A percentile compares a stretch with the other conserved stretches of the same genome.
phyloP scores from a whole-genome alignment of 2,329 filamentous ascomycete genomes.

The Aspergillus fructus region DNA sequence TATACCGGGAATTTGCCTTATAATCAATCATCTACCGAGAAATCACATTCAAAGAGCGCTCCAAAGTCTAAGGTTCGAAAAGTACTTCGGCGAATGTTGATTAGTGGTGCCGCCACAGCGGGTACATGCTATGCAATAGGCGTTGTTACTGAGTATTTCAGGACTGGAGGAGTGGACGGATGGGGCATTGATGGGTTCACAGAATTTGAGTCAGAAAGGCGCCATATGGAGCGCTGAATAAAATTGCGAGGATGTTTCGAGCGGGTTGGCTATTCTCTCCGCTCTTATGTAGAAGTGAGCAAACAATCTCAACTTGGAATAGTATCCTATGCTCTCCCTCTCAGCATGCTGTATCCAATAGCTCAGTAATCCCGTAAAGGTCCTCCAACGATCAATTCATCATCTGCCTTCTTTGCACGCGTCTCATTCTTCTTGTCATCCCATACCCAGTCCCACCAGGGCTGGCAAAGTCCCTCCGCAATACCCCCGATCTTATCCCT shows the following conservation, averaged over 20 bases:
- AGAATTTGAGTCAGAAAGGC: slow-evolving; percentile 37
- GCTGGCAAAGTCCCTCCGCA: slow-evolving; percentile 11
- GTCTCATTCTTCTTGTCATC: slow-evolving; percentile 13
- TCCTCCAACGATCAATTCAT: slow-evolving; percentile 5
- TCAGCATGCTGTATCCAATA: neutral
- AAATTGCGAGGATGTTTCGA: neutral
- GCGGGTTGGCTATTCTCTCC: neutral
- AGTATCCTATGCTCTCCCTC: neutral
- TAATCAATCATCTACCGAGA: neutral
- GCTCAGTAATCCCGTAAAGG: neutral
- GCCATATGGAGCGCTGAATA: slow-evolving; percentile 15
- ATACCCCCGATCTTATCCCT: slow-evolving; percentile 17
- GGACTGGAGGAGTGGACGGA: slow-evolving; percentile 41
- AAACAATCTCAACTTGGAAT: slow-evolving; percentile 1
- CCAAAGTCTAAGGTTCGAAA: slow-evolving; percentile 14
- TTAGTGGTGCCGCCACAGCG: slow-evolving; percentile 35
- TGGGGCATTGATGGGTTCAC: slow-evolving; percentile 40
- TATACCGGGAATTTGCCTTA: neutral
- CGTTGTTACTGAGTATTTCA: slow-evolving; percentile 42
- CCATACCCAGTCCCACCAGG: slow-evolving; percentile 27
- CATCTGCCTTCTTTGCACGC: slow-evolving; percentile 1
- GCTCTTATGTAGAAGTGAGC: slow-evolving; percentile 1
- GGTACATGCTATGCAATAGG: slow-evolving; percentile 43
- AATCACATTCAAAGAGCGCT: neutral
- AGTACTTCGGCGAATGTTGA: slow-evolving; percentile 32